phyloP scores from a whole-genome alignment of 306 rosid genomes.

The Crotalaria pallida region DNA sequence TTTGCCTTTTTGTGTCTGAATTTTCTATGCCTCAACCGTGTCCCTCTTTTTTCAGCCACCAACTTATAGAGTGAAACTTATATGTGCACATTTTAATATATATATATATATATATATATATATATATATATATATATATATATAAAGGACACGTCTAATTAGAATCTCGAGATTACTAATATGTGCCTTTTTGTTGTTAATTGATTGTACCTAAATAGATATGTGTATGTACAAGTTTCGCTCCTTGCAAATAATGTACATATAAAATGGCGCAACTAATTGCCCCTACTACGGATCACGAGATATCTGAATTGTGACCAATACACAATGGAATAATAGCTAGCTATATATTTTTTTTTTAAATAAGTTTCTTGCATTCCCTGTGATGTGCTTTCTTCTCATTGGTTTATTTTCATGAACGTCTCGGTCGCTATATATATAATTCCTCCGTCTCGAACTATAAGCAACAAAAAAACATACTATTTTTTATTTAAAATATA shows the following conservation, averaged over 20 bases:
- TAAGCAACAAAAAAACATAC: too few relatives aligned
- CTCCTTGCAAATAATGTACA: not conserved
- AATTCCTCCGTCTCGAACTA: too few relatives aligned
- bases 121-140: too few relatives aligned
- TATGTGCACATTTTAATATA: too few relatives aligned
- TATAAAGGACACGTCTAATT: too few relatives aligned
- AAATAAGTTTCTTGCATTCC: constrained; percentile 18
- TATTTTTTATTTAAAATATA: too few relatives aligned
- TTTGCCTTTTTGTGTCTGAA: constrained; percentile 34
- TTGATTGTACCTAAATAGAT: too few relatives aligned
- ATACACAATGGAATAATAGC: not conserved
- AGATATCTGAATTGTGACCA: constrained; percentile 18
- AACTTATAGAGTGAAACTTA: too few relatives aligned
- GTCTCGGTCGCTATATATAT: not conserved
- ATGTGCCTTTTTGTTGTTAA: too few relatives aligned
- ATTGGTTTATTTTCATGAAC: constrained; percentile 9
- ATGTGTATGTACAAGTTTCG: too few relatives aligned
- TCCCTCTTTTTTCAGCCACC: constrained; percentile 12
- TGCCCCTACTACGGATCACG: not conserved
- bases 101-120: too few relatives aligned
- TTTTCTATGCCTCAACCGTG: constrained; percentile 22
- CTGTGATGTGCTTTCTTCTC: constrained; percentile 19
- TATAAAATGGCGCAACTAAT: not conserved
- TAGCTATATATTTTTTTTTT: not conserved
- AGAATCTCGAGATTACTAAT: too few relatives aligned